Evolutionary conservation across 73 alveolate species (phyloP).

Genomic region (Paramecium pentaurelia): DNA sequence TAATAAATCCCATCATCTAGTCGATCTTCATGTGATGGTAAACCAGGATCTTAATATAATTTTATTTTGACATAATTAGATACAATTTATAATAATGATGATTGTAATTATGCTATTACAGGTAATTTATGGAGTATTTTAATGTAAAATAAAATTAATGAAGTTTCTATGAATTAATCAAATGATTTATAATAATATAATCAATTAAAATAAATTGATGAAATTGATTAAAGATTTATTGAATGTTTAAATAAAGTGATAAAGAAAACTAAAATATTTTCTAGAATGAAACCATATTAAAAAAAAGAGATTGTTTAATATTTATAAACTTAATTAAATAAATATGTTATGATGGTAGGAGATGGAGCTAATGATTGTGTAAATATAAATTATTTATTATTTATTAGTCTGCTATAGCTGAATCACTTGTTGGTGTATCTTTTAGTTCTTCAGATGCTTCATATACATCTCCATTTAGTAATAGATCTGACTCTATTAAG

Average conservation of each 20-base stretch:
- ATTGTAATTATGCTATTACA: neutral
- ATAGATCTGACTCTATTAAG: neutral
- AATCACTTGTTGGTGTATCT: conserved; percentile 52
- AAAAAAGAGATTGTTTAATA: neutral
- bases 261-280: neutral
- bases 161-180: neutral
- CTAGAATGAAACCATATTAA: conserved; percentile 22
- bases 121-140: neutral
- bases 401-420: conserved; percentile 35
- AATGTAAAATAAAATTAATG: neutral
- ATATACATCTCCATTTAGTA: conserved; percentile 49
- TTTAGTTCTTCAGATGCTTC: conserved; percentile 58
- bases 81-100: neutral
- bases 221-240: neutral
- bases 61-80: neutral
- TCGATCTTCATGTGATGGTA: neutral
- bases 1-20: neutral
- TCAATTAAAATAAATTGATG: neutral
- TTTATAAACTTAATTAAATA: neutral
- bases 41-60: neutral
- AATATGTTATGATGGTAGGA: conserved; percentile 63
- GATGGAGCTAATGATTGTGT: conserved; percentile 83
- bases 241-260: neutral
- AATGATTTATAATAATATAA: neutral
- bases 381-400: neutral